Evolutionary conservation across 2,329 filamentous ascomycete species (phyloP).

Genomic region (Colletotrichum sp.): DNA sequence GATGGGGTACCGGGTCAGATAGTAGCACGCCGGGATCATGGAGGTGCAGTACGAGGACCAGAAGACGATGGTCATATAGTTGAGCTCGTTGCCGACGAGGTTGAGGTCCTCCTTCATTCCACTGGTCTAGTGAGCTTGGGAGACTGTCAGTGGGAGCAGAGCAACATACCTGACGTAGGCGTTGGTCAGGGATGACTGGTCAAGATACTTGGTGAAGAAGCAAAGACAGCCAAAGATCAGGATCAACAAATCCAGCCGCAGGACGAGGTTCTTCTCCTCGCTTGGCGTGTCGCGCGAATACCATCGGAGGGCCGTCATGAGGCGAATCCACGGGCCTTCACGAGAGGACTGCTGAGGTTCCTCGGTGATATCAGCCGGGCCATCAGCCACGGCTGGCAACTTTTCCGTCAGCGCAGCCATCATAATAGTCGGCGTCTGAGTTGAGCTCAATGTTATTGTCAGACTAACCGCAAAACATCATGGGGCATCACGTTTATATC

Average conservation of each 20-base stretch:
- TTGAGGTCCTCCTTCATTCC: constrained; percentile 40
- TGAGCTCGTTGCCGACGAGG: constrained; percentile 37
- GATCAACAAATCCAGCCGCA: constrained; percentile 42
- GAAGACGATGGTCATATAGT: constrained; percentile 33
- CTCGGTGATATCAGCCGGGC: not conserved
- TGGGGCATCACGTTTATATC: not conserved
- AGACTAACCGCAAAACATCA: not conserved
- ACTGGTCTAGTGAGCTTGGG: constrained; percentile 24
- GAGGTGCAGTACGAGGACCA: constrained; percentile 43
- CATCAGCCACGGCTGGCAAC: not conserved
- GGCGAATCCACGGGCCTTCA: constrained; percentile 27
- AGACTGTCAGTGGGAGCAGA: not conserved
- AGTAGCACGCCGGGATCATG: constrained; percentile 45
- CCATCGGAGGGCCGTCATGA: constrained; percentile 34
- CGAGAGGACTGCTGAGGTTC: not conserved
- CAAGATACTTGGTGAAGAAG: constrained; percentile 45
- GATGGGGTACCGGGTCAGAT: constrained; percentile 40
- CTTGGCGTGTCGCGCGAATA: constrained; percentile 34
- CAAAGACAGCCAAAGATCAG: constrained; percentile 41
- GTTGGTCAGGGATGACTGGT: constrained; percentile 40
- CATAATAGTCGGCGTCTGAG: not conserved
- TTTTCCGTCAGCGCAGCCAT: constrained; percentile 11
- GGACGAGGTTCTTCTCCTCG: constrained; percentile 36
- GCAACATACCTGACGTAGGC: constrained; percentile 36
- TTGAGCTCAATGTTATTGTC: not conserved